Conservation (phyloP, 2,329 filamentous ascomycete species). For the Dendrostoma leiphaemia region DNA sequence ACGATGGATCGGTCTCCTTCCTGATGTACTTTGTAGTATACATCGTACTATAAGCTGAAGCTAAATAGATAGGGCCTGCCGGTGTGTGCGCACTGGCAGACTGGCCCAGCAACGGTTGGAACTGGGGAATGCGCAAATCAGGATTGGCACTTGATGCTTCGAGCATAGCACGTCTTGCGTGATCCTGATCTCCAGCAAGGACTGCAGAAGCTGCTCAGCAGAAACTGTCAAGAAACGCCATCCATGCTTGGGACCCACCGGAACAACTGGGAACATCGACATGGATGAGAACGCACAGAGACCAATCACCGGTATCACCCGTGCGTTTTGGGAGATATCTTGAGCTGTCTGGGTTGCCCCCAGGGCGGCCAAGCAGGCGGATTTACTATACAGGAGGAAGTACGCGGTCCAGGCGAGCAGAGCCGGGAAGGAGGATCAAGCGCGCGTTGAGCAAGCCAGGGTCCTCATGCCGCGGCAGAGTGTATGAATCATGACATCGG, state of each 20-base stretch:
- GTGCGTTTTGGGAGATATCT: too few species aligned
- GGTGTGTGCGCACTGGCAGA: background rate
- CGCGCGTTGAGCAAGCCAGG: background rate
- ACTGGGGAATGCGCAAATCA: background rate
- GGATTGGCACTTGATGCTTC: background rate
- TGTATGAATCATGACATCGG: slow-evolving; percentile 3
- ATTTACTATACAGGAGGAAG: too few species aligned
- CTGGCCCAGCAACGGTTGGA: too few species aligned
- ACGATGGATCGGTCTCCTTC: too few species aligned
- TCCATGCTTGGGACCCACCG: slow-evolving; percentile 13
- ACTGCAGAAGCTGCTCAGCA: background rate
- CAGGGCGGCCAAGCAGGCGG: too few species aligned
- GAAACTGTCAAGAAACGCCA: background rate
- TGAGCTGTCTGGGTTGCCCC: too few species aligned
- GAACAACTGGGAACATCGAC: background rate
- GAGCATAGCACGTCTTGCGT: slow-evolving; percentile 14
- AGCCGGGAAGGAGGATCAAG: background rate
- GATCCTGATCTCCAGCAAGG: background rate
- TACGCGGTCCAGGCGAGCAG: too few species aligned
- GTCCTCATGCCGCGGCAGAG: background rate
- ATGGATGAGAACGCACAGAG: background rate
- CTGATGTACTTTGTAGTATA: background rate
- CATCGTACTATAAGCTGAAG: background rate
- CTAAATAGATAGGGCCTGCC: background rate
- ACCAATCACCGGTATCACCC: background rate